Base-by-base conservation (phyloP, 768 basidiomycete genomes). In the Hypholoma sublateritium region DNA sequence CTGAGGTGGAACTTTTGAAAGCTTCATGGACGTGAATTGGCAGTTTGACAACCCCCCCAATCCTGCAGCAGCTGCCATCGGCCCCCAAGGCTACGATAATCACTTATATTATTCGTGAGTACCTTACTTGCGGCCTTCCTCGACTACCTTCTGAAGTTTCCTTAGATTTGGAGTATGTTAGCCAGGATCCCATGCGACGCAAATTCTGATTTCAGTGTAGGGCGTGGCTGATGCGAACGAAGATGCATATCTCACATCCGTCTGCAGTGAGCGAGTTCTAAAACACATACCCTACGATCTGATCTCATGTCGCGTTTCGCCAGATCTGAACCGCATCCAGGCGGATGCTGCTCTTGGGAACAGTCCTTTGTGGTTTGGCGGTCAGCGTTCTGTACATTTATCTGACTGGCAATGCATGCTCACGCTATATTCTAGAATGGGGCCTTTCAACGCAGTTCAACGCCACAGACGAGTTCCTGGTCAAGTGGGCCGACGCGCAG, bases 1-100 rank as follows among this genome's bases (percentile, higher is more conserved):
- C 35, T 65, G 32, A 67, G 62, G 47, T 35, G 17, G 21, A 54
- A 28, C 53, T 21, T 25, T 25, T 35, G 24, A 5, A 60, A 92
- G 89, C 61, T 91, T 91, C 67, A 91, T 91, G 89, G 89, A 93
- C 61, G 65, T 88, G 46, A 84, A 82, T 57, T 93, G 91, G 91
- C 91, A 93, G 64, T 69, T 76, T 67, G 78, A 86, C 63, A 77
- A 82, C 69, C 87, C 84, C 16, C 12, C 87, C 5, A 93, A 93
- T 65, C 91, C 91, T 13, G 83, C 85, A 6, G 75, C 83, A 49
- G 89, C 86, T 22, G 78, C 79, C 4, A 78, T 80, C 42, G 91
- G 91, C 1, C 87, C 89, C 12, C 87, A 88, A 62, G 74, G 72
- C 22, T 93, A 92, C 61, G 91, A 93, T 62, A 88, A 90, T 53